These are phyloP conservation scores for Penicillium sp. DNA, from an alignment of 2,329 filamentous ascomycete species.

Conservation along the genomic window DNA sequence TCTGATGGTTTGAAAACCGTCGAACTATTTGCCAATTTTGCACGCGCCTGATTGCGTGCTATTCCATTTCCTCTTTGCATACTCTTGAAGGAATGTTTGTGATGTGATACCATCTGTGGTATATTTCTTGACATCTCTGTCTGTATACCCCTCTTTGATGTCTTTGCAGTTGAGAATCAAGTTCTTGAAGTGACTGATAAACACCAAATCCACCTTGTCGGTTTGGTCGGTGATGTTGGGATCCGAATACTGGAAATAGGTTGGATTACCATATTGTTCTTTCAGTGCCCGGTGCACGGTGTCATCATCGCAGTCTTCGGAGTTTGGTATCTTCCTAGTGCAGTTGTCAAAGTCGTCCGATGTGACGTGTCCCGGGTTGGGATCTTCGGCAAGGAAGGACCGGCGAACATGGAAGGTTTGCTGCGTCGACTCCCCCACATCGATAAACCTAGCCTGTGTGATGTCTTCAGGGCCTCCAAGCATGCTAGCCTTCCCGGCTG, in stretches of 20 bases:
- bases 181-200: not conserved
- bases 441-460: not conserved
- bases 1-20: not conserved
- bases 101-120: not conserved
- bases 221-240: not conserved
- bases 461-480: not conserved
- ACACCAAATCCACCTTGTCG: not conserved
- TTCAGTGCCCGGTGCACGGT: not conserved
- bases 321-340: not conserved
- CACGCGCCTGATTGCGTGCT: not conserved
- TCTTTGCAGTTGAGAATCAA: not conserved
- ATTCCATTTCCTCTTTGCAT: not conserved
- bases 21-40: not conserved
- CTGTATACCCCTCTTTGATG: not conserved
- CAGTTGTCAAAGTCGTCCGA: not conserved
- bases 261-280: not conserved
- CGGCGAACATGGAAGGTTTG: not conserved
- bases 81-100: not conserved
- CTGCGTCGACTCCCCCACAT: not conserved
- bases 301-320: not conserved
- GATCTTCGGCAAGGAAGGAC: not conserved
- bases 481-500: not conserved
- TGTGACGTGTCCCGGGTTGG: not conserved
- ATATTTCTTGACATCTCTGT: not conserved
- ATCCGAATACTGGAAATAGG: not conserved